phyloP scores from a whole-genome alignment of 2,329 filamentous ascomycete genomes.

The Acrocalymma vagum region DNA sequence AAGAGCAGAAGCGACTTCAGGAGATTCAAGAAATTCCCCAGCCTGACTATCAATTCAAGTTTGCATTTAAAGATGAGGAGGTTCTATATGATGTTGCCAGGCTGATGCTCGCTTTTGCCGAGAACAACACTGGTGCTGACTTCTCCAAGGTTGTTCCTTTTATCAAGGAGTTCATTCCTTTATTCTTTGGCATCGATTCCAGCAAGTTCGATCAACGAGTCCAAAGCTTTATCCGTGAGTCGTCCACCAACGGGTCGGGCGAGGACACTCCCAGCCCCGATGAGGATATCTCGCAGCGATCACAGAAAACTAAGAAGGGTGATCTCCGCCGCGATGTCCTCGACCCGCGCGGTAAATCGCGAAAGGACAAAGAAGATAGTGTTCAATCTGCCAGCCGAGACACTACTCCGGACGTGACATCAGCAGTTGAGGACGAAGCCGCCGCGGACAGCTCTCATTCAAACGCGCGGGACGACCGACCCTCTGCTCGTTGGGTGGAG shows the following conservation, averaged over 20 bases:
- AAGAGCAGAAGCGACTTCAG: constrained; percentile 82
- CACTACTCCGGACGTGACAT: constrained; percentile 85
- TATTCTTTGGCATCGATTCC: constrained; percentile 59
- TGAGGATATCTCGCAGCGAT: constrained; percentile 73
- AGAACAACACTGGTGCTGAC: constrained; percentile 52
- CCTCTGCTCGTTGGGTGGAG: constrained; percentile 70
- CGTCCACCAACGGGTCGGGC: constrained; percentile 54
- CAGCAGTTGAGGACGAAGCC: constrained; percentile 79
- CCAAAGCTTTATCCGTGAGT: constrained; percentile 48
- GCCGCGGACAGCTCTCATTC: constrained; percentile 66
- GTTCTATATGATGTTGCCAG: constrained; percentile 61
- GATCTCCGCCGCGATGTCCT: constrained; percentile 85
- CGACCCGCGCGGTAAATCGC: constrained; percentile 77
- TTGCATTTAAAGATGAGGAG: constrained; percentile 69
- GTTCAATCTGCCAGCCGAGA: constrained; percentile 83
- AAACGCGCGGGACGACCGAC: constrained; percentile 66
- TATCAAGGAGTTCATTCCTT: constrained; percentile 58
- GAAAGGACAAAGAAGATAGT: constrained; percentile 81
- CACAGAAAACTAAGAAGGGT: constrained; percentile 70
- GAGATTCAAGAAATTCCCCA: constrained; percentile 66
- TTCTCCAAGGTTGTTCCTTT: constrained; percentile 55
- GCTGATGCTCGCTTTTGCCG: constrained; percentile 54
- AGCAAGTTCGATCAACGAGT: constrained; percentile 74
- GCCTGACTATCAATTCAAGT: constrained; percentile 77
- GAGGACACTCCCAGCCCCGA: constrained; percentile 75